Conservation (phyloP, 2,329 filamentous ascomycete genomes). For the Venturia nashicola region DNA sequence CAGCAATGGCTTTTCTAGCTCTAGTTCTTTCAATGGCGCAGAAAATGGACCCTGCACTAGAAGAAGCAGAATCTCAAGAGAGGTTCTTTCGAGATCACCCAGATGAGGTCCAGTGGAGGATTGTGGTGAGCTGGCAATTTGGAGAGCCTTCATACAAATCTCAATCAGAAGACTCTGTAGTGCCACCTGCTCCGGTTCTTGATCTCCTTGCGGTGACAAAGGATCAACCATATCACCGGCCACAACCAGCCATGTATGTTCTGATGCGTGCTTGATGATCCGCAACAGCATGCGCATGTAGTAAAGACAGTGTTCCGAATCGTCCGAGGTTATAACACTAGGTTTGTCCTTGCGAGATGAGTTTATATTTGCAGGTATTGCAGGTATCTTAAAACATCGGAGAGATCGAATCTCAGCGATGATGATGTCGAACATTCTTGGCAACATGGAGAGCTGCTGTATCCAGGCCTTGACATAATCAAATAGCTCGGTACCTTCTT, state of each 20-base stretch:
- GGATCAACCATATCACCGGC: conserved; percentile 47
- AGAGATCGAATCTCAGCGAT: conserved; percentile 2
- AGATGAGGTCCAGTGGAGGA: conserved; percentile 32
- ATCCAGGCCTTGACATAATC: conserved; percentile 75
- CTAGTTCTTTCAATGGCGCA: conserved; percentile 44
- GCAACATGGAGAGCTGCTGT: conserved; percentile 44
- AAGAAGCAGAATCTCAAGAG: conserved; percentile 52
- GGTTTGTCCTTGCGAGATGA: conserved; percentile 4
- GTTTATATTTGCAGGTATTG: conserved; percentile 12
- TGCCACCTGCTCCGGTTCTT: conserved; percentile 35
- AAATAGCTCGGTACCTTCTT: conserved; percentile 61
- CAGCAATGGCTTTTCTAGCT: conserved; percentile 60
- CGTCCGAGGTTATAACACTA: conserved; percentile 33
- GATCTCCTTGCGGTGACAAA: conserved; percentile 31
- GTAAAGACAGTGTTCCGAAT: conserved; percentile 67
- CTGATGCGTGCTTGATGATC: conserved; percentile 55
- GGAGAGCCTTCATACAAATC: conserved; percentile 51
- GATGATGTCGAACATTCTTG: conserved; percentile 30
- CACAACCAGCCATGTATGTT: conserved; percentile 58
- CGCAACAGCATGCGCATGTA: conserved; percentile 64
- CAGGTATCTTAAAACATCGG: conserved; percentile 3
- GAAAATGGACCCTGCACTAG: conserved; percentile 55
- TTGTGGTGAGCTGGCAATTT: conserved; percentile 25
- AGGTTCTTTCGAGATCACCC: conserved; percentile 56
- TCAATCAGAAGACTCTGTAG: conserved; percentile 58